Base-by-base conservation (phyloP, 2,329 filamentous ascomycete species). In the Aspergillus sp. region DNA sequence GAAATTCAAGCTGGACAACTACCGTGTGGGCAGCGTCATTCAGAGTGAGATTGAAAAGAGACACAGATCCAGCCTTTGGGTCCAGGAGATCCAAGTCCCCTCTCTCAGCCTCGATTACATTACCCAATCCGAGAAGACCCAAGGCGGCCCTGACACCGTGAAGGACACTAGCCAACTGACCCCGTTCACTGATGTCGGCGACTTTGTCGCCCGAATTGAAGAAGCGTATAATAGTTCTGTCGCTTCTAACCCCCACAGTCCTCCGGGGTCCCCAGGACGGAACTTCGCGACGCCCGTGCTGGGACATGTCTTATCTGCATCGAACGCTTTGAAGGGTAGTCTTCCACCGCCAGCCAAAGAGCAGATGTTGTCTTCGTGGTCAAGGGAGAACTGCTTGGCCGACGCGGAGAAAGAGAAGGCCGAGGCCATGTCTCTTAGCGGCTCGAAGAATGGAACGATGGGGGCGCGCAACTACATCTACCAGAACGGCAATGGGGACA, bases 341-440 rank as follows among this genome's bases (percentile, higher is more conserved):
- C 76, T 96, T 2, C 88, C 91, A 0, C 69, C 76, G 14, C 79
- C 77, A 23, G 83, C 91, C 60, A 85, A 81, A 58, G 89, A 94
- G 56, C 82, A 89, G 59, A 89, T 97, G 82, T 75, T 91, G 52
- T 78, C 82, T 17, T 83, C 89, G 45, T 97, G 93, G 93, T 88
- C 85, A 36, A 86, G 86, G 64, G 91, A 96, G 19, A 74, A 78
- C 13, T 88, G 88, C 29, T 76, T 94, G 48, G 82, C 86, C 10
- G 79, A 83, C 34, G 80, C 89, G 45, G 84, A 88, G 54, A 84
- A 78, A 53, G 78, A 88, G 50, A 82, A 79, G 46, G 86, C 86
- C 62, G 89, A 87, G 62, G 84, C 88, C 0, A 82, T 83, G 11
- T 96, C 91, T 3, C 75, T 95, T 50, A 88, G 79, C 49, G 91